Conservation (phyloP, 2,329 filamentous ascomycete genomes). For the Aspergillus calidoustus region DNA sequence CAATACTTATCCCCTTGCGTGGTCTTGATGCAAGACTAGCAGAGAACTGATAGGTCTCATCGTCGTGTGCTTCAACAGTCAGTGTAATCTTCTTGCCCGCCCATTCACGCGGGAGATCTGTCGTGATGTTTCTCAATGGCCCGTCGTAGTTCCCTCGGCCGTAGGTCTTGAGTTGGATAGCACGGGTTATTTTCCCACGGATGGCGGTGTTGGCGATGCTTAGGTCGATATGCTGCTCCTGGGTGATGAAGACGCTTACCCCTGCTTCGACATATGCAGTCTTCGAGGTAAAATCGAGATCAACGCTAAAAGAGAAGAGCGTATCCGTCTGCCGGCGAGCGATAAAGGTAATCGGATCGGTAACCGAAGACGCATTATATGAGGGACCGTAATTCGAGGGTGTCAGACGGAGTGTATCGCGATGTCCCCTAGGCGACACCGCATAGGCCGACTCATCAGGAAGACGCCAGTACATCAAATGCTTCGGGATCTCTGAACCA, state of each 20-base stretch:
- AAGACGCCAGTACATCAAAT: slow-evolving; percentile 63
- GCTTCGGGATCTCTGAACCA: slow-evolving; percentile 52
- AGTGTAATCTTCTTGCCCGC: neutral
- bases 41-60: slow-evolving; percentile 7
- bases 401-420: slow-evolving; percentile 52
- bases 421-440: slow-evolving; percentile 49
- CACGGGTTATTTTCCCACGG: neutral
- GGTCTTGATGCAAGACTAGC: neutral
- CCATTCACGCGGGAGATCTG: neutral
- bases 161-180: slow-evolving; percentile 1
- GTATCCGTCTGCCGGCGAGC: slow-evolving; percentile 26
- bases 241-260: slow-evolving; percentile 24
- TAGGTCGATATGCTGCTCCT: slow-evolving; percentile 27
- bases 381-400: slow-evolving; percentile 61
- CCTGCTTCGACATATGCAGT: slow-evolving; percentile 21
- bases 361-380: slow-evolving; percentile 44
- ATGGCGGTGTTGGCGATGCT: slow-evolving; percentile 10
- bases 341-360: slow-evolving; percentile 18
- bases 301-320: slow-evolving; percentile 22
- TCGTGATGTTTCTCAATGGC: neutral
- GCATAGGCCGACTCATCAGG: slow-evolving; percentile 52
- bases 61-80: slow-evolving; percentile 3
- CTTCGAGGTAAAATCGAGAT: slow-evolving; percentile 12
- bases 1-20: neutral
- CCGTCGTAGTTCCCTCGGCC: slow-evolving; percentile 11